Percentiles rank a stretch among this genome's conserved stretches.
These are phyloP conservation scores for Nidularia sp. DNA, from an alignment of 768 basidiomycete species.

Conservation along the genomic window DNA sequence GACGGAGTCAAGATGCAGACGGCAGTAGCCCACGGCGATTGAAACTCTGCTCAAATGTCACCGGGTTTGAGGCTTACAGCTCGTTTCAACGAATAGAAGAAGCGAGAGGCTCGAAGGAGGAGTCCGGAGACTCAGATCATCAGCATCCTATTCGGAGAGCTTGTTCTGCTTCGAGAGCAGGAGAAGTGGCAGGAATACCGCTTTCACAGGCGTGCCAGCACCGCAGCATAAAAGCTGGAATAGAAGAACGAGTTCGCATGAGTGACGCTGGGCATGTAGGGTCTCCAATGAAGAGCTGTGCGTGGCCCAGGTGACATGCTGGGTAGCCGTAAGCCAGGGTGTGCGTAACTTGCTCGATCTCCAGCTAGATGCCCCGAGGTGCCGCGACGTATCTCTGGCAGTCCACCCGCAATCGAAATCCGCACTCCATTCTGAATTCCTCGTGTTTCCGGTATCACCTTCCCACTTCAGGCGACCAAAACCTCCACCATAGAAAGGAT, in stretches of 20 bases:
- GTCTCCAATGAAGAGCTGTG: slow-evolving; percentile 14
- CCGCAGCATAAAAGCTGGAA: slow-evolving; percentile 2
- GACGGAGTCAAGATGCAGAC: slow-evolving; percentile 13
- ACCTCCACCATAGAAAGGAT: slow-evolving; percentile 10
- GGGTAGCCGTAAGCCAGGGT: slow-evolving; percentile 7
- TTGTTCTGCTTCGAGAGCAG: slow-evolving; percentile 11
- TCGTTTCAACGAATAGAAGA: slow-evolving; percentile 9
- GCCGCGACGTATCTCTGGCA: slow-evolving; percentile 54
- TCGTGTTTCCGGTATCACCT: slow-evolving; percentile 47
- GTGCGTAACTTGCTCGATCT: slow-evolving; percentile 40
- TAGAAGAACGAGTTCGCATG: slow-evolving; percentile 11
- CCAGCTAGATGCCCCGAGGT: slow-evolving; percentile 13
- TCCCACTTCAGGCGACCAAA: slow-evolving; percentile 25
- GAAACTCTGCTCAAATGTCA: slow-evolving; percentile 42
- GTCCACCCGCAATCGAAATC: slow-evolving; percentile 9
- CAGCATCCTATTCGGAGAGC: slow-evolving; percentile 34
- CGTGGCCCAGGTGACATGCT: slow-evolving; percentile 11
- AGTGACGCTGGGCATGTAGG: slow-evolving; percentile 24
- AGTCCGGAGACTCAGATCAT: slow-evolving; percentile 40
- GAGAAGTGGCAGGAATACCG: slow-evolving; percentile 1
- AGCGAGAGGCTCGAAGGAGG: slow-evolving; percentile 23
- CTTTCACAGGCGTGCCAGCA: neutral
- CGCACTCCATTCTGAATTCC: slow-evolving; percentile 21
- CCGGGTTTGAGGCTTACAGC: slow-evolving; percentile 37
- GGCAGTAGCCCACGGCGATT: slow-evolving; percentile 47